Evolutionary conservation across 1,284 basidiomycete species (phyloP).

Genomic region (Phellopilus nigrolimitatus): DNA sequence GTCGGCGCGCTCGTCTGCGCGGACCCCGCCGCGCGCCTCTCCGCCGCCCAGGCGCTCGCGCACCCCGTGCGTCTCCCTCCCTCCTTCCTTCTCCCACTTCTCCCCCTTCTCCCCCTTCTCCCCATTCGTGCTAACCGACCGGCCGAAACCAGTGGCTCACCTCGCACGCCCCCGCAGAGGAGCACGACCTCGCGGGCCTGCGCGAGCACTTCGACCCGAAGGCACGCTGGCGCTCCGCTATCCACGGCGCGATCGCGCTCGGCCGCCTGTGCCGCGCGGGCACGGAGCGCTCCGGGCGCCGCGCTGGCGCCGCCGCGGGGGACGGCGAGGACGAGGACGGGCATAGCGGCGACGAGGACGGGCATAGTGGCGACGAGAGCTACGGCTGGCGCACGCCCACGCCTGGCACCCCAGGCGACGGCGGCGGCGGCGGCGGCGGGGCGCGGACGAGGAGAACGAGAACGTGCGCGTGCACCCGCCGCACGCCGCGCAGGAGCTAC

Average conservation of each 20-base stretch:
- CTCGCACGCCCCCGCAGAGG: slow-evolving; percentile 49
- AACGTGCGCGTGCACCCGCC: slow-evolving; percentile 11
- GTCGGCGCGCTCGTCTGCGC: slow-evolving; percentile 46
- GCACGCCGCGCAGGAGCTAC: neutral
- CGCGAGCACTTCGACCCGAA: slow-evolving; percentile 75
- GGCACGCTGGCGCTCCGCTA: slow-evolving; percentile 64
- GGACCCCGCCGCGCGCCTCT: slow-evolving; percentile 45
- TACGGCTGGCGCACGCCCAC: slow-evolving; percentile 15
- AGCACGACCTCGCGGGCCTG: slow-evolving; percentile 65
- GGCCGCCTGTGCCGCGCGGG: slow-evolving; percentile 34
- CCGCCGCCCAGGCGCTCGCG: slow-evolving; percentile 47
- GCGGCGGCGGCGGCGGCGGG: neutral
- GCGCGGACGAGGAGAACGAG: neutral
- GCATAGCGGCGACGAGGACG: slow-evolving; percentile 4
- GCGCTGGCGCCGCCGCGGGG: too few relatives aligned
- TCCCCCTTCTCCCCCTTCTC: neutral
- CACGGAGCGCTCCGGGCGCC: slow-evolving; percentile 25
- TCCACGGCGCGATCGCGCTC: slow-evolving; percentile 55
- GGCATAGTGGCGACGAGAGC: slow-evolving; percentile 6
- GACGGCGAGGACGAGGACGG: slow-evolving; percentile 7
- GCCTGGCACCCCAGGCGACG: neutral
- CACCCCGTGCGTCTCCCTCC: slow-evolving; percentile 38
- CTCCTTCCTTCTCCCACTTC: neutral
- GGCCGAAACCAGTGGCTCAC: slow-evolving; percentile 75
- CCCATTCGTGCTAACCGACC: too few relatives aligned